Conservation (phyloP, 2,329 filamentous ascomycete species). For the Curvularia sp. region DNA sequence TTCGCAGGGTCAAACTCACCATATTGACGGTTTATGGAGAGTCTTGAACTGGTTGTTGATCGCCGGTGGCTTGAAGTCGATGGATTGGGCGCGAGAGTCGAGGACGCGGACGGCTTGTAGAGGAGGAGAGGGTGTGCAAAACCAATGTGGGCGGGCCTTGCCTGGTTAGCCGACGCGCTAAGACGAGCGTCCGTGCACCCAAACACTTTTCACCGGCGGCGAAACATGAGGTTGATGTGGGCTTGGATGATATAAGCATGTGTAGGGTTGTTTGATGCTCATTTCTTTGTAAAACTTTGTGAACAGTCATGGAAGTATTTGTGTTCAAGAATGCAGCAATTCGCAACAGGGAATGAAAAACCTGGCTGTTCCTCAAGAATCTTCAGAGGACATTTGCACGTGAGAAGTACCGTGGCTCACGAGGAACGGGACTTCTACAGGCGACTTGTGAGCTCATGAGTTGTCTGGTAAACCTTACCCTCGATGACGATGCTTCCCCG, state of each 20-base stretch:
- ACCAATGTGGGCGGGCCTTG: constrained; percentile 4
- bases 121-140: constrained; percentile 13
- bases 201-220: constrained; percentile 4
- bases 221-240: neutral
- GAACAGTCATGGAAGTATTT: neutral
- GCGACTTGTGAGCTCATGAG: neutral
- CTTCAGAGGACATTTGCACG: neutral
- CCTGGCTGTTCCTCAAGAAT: neutral
- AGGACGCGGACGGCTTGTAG: constrained; percentile 43
- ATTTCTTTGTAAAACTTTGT: neutral
- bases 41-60: constrained; percentile 38
- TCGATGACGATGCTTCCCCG: constrained; percentile 10
- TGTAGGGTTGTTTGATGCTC: neutral
- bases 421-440: too few species aligned
- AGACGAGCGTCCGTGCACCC: neutral
- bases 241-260: neutral
- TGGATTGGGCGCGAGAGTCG: constrained; percentile 46
- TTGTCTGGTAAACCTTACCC: neutral
- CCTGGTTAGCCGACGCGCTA: constrained; percentile 8
- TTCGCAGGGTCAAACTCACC: constrained; percentile 42
- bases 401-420: neutral
- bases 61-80: constrained; percentile 43
- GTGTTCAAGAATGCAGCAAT: neutral
- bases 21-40: constrained; percentile 50
- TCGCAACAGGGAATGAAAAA: neutral